Base-by-base conservation (phyloP, 768 basidiomycete species). In the Russula griseocarnosa region DNA sequence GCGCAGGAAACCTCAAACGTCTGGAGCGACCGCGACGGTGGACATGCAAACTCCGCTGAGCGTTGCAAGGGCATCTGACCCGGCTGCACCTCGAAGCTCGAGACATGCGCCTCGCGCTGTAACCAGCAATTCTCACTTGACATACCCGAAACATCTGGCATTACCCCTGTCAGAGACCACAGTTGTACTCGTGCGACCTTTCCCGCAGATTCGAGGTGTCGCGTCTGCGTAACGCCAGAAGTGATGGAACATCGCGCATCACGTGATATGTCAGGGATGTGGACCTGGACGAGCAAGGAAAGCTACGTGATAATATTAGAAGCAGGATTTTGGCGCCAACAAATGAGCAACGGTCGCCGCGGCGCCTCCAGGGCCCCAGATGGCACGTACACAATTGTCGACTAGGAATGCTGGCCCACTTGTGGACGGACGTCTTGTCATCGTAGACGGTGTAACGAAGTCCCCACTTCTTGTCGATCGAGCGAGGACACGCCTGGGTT, bases 1-100 rank as follows among this genome's bases (percentile, higher is more conserved):
- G 20, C 58, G 42, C 63, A 65, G 6, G 63, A 40, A 28, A 65
- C 38, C 24, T 65, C 59, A 22, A 65, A 65, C 38, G 32, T 65
- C 53, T 55, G 58, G 30, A 65, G 28, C 24, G 63, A 55, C 16
- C 47, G 58, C 16, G 63, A 26, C 22, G 58, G 47, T 36, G 58
- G 63, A 51, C 63, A 65, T 32, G 46, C 38, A 22, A 65, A 65
- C 14, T 55, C 63, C 0, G 22, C 38, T 1, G 63, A 65, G 24
- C 47, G 58, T 30, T 55, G 47, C 47, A 50, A 38, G 11, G 47
- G 38, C 47, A 8, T 20, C 22, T 40, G 53, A 44, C 58, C 63
- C 18, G 63, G 63, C 2, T 22, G 54, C 36, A 60, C 47, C 30
- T 65, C 54, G 38, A 65, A 55, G 3, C 54, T 60, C 28, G 53